Evolutionary conservation across 148 eudicot genomes (phyloP).

Genomic region (Camellia sinensis): DNA sequence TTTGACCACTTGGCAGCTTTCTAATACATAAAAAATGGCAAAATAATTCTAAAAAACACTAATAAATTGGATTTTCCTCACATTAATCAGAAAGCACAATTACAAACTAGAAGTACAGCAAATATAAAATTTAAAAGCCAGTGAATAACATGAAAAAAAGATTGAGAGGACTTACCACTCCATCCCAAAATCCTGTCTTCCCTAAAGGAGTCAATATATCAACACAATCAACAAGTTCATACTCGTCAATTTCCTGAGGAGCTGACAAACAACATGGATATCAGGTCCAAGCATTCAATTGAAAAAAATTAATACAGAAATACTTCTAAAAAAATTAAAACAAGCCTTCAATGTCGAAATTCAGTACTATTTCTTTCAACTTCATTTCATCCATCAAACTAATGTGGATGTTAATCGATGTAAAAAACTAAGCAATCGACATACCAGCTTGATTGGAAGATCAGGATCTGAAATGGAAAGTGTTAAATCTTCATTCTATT

Average conservation of each 20-base stretch:
- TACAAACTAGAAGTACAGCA: background rate
- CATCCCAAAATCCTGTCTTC: slow-evolving; percentile 96
- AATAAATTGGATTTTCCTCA: background rate
- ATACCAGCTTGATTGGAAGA: too few relatives aligned
- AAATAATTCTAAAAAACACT: background rate
- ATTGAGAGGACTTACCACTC: slow-evolving; percentile 78
- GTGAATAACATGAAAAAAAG: background rate
- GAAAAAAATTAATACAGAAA: too few relatives aligned
- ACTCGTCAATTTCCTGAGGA: slow-evolving; percentile 92
- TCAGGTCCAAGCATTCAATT: slow-evolving; percentile 14
- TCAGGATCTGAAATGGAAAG: too few relatives aligned
- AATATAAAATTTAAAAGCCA: background rate
- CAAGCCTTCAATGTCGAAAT: too few relatives aligned
- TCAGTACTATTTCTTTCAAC: too few relatives aligned
- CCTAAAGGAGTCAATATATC: slow-evolving; percentile 93
- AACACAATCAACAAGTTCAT: slow-evolving; percentile 96
- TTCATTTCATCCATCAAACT: too few relatives aligned
- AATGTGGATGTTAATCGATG: too few relatives aligned
- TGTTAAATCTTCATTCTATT: too few relatives aligned
- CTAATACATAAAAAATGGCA: slow-evolving; percentile 31
- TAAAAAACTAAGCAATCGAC: too few relatives aligned
- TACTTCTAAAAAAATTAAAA: too few relatives aligned
- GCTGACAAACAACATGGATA: slow-evolving; percentile 41
- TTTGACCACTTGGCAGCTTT: slow-evolving; percentile 99
- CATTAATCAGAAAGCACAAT: slow-evolving; percentile 1